Evolutionary conservation across 805 yeast species (phyloP).

Genomic region (Lipomyces spencermartinsiae): DNA sequence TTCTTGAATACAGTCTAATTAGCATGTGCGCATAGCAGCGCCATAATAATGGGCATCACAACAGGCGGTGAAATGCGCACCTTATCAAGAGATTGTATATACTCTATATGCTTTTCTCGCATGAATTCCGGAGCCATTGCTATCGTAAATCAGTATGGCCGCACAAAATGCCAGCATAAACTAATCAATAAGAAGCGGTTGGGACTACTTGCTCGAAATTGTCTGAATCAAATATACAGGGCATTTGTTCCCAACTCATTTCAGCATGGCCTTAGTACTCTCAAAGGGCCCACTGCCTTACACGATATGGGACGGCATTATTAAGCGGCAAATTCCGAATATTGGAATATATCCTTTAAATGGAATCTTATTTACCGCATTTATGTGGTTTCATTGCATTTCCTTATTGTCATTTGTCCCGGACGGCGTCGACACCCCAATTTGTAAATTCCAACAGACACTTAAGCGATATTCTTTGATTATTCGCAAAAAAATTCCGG

Average conservation of each 20-base stretch:
- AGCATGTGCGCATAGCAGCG: not conserved
- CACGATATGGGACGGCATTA: too few relatives aligned
- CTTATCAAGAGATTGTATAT: slow-evolving; percentile 60
- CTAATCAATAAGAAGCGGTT: not conserved
- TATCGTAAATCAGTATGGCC: not conserved
- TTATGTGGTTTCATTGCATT: too few relatives aligned
- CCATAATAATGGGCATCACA: not conserved
- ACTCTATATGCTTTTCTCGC: slow-evolving; percentile 63
- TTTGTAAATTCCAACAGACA: not conserved
- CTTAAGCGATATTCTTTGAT: not conserved
- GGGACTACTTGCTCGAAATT: not conserved
- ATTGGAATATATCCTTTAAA: too few relatives aligned
- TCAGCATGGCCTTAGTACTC: too few relatives aligned
- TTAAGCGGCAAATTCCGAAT: too few relatives aligned
- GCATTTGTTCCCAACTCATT: too few relatives aligned
- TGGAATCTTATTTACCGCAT: too few relatives aligned
- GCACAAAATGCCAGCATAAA: not conserved
- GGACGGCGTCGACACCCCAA: too few relatives aligned
- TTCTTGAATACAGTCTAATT: slow-evolving; percentile 41
- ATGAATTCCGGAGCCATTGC: slow-evolving; percentile 36
- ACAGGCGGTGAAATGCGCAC: slow-evolving; percentile 32
- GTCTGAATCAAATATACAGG: too few relatives aligned
- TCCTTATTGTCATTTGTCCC: too few relatives aligned
- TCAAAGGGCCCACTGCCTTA: too few relatives aligned
- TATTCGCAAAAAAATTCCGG: not conserved